Percentiles rank a stretch among this genome's conserved stretches.
Evolutionary conservation across 176 grass and related monocot species (phyloP).

Genomic region (Triticum timopheevii): DNA sequence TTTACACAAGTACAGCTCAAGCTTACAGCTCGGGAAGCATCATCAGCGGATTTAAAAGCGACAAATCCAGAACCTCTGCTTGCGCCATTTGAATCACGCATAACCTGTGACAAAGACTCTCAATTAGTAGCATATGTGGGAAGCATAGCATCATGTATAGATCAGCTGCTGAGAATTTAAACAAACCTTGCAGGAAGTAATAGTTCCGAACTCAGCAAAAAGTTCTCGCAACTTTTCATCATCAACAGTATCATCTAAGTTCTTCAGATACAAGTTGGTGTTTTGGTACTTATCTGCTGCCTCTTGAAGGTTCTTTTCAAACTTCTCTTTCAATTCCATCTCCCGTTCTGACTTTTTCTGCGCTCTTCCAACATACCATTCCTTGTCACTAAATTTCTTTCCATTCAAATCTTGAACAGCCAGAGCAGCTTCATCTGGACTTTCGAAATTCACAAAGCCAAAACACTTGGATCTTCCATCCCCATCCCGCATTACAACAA

Average conservation of each 20-base stretch:
- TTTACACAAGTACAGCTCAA: background rate
- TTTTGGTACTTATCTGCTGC: conserved; percentile 59
- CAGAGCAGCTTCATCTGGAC: conserved; percentile 63
- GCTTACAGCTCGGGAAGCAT: conserved; percentile 82
- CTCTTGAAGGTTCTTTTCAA: conserved; percentile 73
- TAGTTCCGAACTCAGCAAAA: conserved; percentile 66
- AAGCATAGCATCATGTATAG: background rate
- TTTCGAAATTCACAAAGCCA: conserved; percentile 98
- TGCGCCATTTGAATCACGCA: conserved; percentile 74
- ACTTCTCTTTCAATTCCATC: conserved; percentile 81
- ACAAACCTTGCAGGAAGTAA: conserved; percentile 91
- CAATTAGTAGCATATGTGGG: background rate
- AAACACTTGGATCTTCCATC: conserved; percentile 98
- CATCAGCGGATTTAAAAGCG: conserved; percentile 74
- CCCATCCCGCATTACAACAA: conserved; percentile 78
- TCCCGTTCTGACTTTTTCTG: conserved; percentile 97
- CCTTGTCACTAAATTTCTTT: conserved; percentile 84
- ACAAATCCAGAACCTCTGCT: conserved; percentile 98
- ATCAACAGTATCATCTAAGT: conserved; percentile 83
- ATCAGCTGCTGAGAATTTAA: background rate
- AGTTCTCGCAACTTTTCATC: conserved; percentile 84
- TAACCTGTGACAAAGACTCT: conserved; percentile 53
- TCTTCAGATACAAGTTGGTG: conserved; percentile 92
- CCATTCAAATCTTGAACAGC: conserved; percentile 88
- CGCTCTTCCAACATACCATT: conserved; percentile 92